A percentile compares a stretch with the other conserved stretches of the same genome.
Conservation (phyloP, 208 protist genomes). For the Crithidia bombi region DNA sequence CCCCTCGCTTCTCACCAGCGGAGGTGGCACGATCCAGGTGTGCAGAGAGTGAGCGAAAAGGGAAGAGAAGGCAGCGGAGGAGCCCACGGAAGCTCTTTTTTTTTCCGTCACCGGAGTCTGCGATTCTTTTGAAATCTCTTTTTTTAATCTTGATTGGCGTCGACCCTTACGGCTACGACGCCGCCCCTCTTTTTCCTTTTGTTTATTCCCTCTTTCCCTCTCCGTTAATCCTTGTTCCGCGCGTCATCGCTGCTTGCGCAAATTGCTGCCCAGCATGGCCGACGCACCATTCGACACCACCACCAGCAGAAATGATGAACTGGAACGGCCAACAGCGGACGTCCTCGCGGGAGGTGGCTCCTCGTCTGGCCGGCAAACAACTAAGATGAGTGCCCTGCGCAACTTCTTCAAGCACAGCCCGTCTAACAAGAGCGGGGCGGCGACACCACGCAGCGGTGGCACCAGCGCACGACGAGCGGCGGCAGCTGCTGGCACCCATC, state of each 20-base stretch:
- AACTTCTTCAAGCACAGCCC: constrained; percentile 26
- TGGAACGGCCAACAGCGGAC: background rate
- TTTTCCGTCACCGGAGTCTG: too few relatives aligned
- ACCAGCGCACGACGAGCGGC: background rate
- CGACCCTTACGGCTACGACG: too few relatives aligned
- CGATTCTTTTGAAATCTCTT: too few relatives aligned
- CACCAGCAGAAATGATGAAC: background rate
- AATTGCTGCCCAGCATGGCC: background rate
- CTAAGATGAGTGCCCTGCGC: constrained; percentile 14
- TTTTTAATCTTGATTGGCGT: too few relatives aligned
- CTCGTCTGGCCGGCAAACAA: background rate
- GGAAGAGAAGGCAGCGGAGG: too few relatives aligned
- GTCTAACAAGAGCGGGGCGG: constrained; percentile 8
- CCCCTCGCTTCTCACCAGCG: too few relatives aligned
- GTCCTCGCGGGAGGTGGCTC: constrained; percentile 1
- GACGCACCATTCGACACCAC: constrained; percentile 6
- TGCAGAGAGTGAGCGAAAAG: too few relatives aligned
- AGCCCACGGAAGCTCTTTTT: too few relatives aligned
- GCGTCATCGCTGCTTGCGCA: too few relatives aligned
- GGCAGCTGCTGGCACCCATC: background rate
- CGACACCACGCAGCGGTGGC: constrained; percentile 6
- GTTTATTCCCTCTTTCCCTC: background rate
- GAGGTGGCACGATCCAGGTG: too few relatives aligned
- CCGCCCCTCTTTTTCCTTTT: too few relatives aligned
- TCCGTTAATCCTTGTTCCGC: background rate